phyloP scores from a whole-genome alignment of 352 stramenopile species.

The Pelagophyceae sp. region DNA sequence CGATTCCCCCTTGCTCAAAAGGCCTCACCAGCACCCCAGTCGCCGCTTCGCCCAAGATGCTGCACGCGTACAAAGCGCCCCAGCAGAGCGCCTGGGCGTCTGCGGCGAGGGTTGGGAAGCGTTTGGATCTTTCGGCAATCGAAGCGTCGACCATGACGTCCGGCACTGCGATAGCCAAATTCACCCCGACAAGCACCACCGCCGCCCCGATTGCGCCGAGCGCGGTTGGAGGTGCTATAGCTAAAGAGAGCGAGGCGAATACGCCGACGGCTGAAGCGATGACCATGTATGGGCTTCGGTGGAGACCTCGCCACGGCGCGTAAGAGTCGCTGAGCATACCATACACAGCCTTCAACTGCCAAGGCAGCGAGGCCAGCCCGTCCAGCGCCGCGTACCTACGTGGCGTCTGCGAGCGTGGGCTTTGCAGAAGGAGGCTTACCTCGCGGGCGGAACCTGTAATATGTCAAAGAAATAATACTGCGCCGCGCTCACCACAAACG shows the following conservation, averaged over 20 bases:
- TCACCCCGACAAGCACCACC: constrained; percentile 51
- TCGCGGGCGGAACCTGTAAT: constrained; percentile 19
- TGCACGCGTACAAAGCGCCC: constrained; percentile 64
- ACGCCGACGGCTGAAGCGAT: constrained; percentile 53
- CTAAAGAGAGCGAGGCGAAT: constrained; percentile 16
- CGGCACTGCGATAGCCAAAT: constrained; percentile 62
- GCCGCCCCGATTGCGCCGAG: constrained; percentile 15
- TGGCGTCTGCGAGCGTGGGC: too few species aligned
- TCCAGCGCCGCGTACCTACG: constrained; percentile 15
- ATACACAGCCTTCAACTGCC: constrained; percentile 72
- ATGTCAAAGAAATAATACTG: constrained; percentile 30
- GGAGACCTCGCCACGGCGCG: constrained; percentile 62
- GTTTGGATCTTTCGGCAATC: constrained; percentile 64
- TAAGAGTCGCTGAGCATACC: constrained; percentile 70
- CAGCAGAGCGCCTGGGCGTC: constrained; percentile 72
- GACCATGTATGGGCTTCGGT: constrained; percentile 69
- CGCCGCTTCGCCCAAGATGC: constrained; percentile 60
- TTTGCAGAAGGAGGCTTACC: too few species aligned
- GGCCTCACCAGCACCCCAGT: constrained; percentile 50
- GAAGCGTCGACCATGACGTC: constrained; percentile 73
- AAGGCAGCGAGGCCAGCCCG: constrained; percentile 45
- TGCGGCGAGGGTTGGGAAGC: constrained; percentile 42
- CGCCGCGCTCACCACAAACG: not conserved
- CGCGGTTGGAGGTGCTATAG: not conserved
- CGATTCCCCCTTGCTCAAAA: constrained; percentile 39